Evolutionary conservation across 352 stramenopile genomes (phyloP), one percentile per base, ranked within the genome.

Genomic region (Peronospora farinosa): DNA sequence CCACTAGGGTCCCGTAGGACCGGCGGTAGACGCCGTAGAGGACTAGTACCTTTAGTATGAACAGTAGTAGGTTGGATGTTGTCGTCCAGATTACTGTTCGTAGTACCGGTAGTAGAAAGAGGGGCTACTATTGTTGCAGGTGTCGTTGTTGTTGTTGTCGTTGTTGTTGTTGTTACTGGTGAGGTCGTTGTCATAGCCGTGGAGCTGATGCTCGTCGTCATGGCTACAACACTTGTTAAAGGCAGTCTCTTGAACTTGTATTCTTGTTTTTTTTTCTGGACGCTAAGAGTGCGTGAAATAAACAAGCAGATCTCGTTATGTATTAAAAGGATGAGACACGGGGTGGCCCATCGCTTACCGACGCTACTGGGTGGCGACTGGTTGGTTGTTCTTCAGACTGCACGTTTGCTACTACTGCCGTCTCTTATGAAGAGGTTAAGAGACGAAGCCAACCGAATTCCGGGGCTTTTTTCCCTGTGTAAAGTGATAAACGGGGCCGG

Each of bases 11-110:
- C 45, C 1, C 56, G 65, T 47, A 78, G 27, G 43, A 82, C 67
- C 3, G 66, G 32, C 16, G 68, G 71, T 7, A 78, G 54, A 5
- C 68, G 69, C 0, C 54, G 55, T 53, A 76, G 49, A n/a, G 68
- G 73, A 38, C 67, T 76, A 27, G 25, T 66, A 19, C 41, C 39
- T 40, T 66, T 57, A 23, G 45, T 62, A 27, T 27, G 1, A 5
- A 2, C 23, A 5, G 23, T 27, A 5, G 23, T 27, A 5, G 23
- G 6, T 27, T 27, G 23, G 23, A 7, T 5, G 5, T 27, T 4
- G 23, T 27, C 6, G 23, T 42, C 31, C 0, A 28, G 35, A 43
- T 47, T 60, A 35, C 37, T 44, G 12, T 35, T 57, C 0, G 33
- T 60, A 44, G 9, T 56, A 19, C 13, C 21, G 17, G 17, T 11